These are phyloP conservation scores for Corynascus novoguineensis DNA, from an alignment of 495 filamentous ascomycete genomes.

Conservation along the genomic window DNA sequence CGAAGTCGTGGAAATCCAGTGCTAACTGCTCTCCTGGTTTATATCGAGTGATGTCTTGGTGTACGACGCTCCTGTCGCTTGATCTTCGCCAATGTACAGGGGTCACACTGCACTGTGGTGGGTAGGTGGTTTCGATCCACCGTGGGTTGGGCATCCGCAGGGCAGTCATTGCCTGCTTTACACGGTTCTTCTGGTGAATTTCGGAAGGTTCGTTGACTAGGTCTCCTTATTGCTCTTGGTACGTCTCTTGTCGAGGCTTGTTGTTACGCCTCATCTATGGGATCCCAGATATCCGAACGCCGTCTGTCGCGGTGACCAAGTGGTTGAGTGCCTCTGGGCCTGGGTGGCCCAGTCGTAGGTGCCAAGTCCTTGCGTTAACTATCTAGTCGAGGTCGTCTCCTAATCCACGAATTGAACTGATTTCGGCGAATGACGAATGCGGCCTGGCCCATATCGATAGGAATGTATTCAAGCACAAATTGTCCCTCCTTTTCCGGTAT, in stretches of 20 bases:
- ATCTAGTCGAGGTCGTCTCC: neutral
- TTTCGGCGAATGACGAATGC: neutral
- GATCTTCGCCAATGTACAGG: neutral
- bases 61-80: neutral
- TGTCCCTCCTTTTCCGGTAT: neutral
- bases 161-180: no score
- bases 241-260: neutral
- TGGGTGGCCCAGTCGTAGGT: slow-evolving; percentile 6
- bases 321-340: neutral
- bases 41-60: neutral
- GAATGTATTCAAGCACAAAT: slow-evolving; percentile 3
- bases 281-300: neutral
- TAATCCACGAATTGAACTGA: neutral
- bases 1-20: neutral
- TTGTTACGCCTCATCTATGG: neutral
- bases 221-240: no score
- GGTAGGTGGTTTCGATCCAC: neutral
- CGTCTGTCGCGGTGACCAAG: neutral
- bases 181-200: no score
- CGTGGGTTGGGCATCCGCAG: neutral
- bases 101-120: neutral
- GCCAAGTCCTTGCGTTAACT: slow-evolving; percentile 2
- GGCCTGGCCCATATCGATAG: neutral
- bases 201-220: no score
- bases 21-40: neutral